Conservation (phyloP, 1,284 basidiomycete genomes). For the Microbotryomycetes sp. region DNA sequence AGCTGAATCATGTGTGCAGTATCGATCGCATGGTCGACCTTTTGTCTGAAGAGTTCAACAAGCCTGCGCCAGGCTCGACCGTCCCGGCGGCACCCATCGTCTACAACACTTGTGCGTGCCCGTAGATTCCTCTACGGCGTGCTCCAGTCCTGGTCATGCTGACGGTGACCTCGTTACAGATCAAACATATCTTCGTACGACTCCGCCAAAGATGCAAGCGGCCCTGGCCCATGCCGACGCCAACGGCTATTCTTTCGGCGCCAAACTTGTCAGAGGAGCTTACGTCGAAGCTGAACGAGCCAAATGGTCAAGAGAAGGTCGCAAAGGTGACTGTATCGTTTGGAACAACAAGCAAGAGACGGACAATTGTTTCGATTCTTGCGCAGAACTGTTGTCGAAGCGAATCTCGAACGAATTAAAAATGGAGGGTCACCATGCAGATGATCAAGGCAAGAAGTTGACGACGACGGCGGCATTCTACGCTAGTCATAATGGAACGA, state of each 20-base stretch:
- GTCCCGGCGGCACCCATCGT: conserved; percentile 26
- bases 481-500: conserved; percentile 35
- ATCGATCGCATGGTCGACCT: conserved; percentile 33
- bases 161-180: background rate
- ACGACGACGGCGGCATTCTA: conserved; percentile 22
- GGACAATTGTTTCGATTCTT: conserved; percentile 69
- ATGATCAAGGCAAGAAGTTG: background rate
- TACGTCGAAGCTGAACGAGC: conserved; percentile 72
- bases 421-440: too few relatives aligned
- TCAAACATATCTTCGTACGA: conserved; percentile 29
- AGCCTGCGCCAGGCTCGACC: background rate
- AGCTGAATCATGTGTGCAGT: background rate
- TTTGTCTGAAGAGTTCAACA: conserved; percentile 34
- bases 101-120: conserved; percentile 34
- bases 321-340: conserved; percentile 51
- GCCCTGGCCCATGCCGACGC: conserved; percentile 47
- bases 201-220: conserved; percentile 14
- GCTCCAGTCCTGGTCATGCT: background rate
- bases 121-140: background rate
- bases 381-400: conserved; percentile 56
- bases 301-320: conserved; percentile 36
- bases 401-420: conserved; percentile 45
- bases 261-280: conserved; percentile 91
- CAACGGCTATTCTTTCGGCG: conserved; percentile 70
- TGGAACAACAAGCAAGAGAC: conserved; percentile 65